Evolutionary conservation across 306 rosid genomes (phyloP).

Genomic region (Begonia peltatifolia): DNA sequence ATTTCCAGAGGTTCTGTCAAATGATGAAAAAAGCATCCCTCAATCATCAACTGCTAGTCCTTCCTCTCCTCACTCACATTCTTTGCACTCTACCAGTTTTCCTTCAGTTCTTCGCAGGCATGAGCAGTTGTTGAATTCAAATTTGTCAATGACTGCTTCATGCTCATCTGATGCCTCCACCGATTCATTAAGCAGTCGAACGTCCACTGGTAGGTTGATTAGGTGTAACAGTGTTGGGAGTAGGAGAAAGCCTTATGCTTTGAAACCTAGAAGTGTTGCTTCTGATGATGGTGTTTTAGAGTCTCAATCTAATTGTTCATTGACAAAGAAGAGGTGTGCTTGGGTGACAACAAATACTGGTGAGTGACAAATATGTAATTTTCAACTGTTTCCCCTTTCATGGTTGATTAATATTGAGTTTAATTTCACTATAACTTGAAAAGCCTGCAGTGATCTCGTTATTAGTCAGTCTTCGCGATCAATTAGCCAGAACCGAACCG

Average conservation of each 20-base stretch:
- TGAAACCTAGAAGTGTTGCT: constrained; percentile 60
- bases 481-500: too few relatives aligned
- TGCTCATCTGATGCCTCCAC: constrained; percentile 90
- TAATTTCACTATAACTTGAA: too few relatives aligned
- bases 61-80: constrained; percentile 22
- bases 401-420: not conserved
- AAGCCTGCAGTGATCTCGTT: too few relatives aligned
- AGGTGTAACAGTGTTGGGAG: constrained; percentile 47
- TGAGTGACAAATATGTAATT: constrained; percentile 19
- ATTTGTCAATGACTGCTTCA: constrained; percentile 58
- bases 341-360: constrained; percentile 88
- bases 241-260: constrained; percentile 41
- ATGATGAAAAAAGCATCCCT: constrained; percentile 42
- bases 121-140: constrained; percentile 58
- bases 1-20: constrained; percentile 20
- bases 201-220: constrained; percentile 65
- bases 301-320: constrained; percentile 38
- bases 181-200: constrained; percentile 66
- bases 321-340: constrained; percentile 53
- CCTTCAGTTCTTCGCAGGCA: constrained; percentile 56
- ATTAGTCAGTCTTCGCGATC: too few relatives aligned
- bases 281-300: constrained; percentile 52
- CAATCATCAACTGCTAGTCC: constrained; percentile 20
- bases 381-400: not conserved
- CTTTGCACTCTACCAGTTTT: constrained; percentile 28